phyloP scores from a whole-genome alignment of 2,329 filamentous ascomycete species.

The Acephala macrosclerotiorum region DNA sequence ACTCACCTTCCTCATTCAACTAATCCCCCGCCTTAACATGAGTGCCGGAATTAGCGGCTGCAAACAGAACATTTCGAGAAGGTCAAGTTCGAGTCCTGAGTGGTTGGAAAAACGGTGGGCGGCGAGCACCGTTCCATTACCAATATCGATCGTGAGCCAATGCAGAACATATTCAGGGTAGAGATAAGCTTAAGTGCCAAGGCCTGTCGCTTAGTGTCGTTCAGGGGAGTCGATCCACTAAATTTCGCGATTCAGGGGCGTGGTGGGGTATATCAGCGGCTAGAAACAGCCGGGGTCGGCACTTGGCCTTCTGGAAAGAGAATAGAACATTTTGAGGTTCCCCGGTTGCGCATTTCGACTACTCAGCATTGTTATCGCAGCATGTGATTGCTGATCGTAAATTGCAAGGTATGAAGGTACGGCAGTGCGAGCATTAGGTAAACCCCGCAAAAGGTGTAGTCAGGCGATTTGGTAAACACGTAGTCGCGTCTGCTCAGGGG shows the following conservation, averaged over 20 bases:
- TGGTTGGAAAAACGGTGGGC: slow-evolving; percentile 1
- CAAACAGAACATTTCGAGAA: slow-evolving; percentile 1
- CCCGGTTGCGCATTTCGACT: neutral
- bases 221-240: neutral
- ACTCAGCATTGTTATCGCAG: neutral
- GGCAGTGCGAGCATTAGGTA: neutral
- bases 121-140: neutral
- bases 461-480: neutral
- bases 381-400: neutral
- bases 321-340: neutral
- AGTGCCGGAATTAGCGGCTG: neutral
- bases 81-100: neutral
- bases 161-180: slow-evolving; percentile 2
- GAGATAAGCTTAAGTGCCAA: slow-evolving; percentile 9
- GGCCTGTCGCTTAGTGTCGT: neutral
- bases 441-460: neutral
- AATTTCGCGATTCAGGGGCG: slow-evolving; percentile 2
- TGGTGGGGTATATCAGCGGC: neutral
- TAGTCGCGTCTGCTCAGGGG: neutral
- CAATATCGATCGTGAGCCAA: slow-evolving; percentile 4
- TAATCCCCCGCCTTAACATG: neutral
- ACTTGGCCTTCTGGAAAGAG: slow-evolving; percentile 11
- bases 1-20: slow-evolving; percentile 8
- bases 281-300: neutral
- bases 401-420: neutral